Conservation (phyloP, 2,329 filamentous ascomycete genomes). For the Trichoderma aggressivum region DNA sequence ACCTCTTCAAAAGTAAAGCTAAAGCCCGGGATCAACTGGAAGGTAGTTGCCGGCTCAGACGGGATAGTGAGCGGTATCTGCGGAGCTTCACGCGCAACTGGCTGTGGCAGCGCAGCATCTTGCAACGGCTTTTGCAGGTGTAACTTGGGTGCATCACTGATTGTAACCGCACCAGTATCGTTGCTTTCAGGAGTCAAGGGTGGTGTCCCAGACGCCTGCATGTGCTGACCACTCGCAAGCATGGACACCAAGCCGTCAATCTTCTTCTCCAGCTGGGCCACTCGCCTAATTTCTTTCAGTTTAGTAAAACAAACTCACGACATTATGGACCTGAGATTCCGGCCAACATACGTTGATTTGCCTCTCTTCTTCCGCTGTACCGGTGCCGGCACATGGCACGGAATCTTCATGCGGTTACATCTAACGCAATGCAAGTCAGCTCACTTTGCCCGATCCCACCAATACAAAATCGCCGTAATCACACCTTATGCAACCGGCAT, state of each 20-base stretch:
- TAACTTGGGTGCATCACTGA: background rate
- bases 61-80: background rate
- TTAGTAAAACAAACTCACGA: background rate
- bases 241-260: slow-evolving; percentile 40
- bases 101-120: background rate
- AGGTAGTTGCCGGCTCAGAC: background rate
- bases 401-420: slow-evolving; percentile 34
- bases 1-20: slow-evolving; percentile 34
- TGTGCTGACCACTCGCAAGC: slow-evolving; percentile 32
- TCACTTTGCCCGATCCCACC: background rate
- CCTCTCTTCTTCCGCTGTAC: slow-evolving; percentile 35
- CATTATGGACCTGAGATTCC: background rate
- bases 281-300: slow-evolving; percentile 28
- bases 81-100: background rate
- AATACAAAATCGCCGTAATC: background rate
- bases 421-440: slow-evolving; percentile 22
- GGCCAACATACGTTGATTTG: slow-evolving; percentile 33
- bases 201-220: slow-evolving; percentile 21
- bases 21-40: slow-evolving; percentile 37
- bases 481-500: slow-evolving; percentile 30
- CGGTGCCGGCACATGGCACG: slow-evolving; percentile 34
- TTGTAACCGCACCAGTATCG: background rate
- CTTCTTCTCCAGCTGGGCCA: slow-evolving; percentile 38
- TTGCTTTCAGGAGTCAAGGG: slow-evolving; percentile 21
- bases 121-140: background rate